Evolutionary conservation across 1,284 basidiomycete species (phyloP), one percentile per base, ranked within the genome.

Genomic region (Cryptococcus sp.): DNA sequence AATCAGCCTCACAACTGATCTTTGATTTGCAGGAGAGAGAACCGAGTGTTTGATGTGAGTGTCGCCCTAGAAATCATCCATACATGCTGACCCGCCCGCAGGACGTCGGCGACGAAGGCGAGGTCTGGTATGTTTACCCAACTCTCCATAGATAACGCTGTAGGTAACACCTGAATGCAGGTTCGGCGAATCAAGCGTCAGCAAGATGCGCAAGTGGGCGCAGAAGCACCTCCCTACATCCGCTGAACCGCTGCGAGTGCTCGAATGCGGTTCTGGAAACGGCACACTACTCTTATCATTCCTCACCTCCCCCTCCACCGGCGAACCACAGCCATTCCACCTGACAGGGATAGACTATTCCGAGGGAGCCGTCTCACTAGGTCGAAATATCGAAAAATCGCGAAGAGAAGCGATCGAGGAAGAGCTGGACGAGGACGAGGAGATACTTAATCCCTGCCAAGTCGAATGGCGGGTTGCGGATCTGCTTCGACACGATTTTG

Each of bases 271-370:
- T 3, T 66, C 64, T 31, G 78, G 78, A 20, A 79, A 79, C 64
- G 78, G 77, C 25, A 79, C 78, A 1, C 68, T 79, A 17, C 69
- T 79, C 7, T 66, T 79, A 17, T 78, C 77, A 31, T 78, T 75
- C 61, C 72, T 76, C 38, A 73, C 70, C n/a, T 72, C 72, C 13
- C 69, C n/a, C n/a, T n/a, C n/a, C n/a, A n/a, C n/a, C 72, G 0
- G 56, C 54, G 50, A 46, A 15, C 65, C 68, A 6, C 70, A 71
- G 47, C 15, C 52, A n/a, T 72, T 62, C 54, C 66, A 73, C 55
- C 62, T 79, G 25, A 79, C 77, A 0, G 78, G 78, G 10, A 77
- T 78, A 54, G 78, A 79, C 64, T 79, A 79, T 60, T 77, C 73
- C 2, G 59, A 63, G 4, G 60, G 61, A 16, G 72, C 76, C 0